A percentile compares a stretch with the other conserved stretches of the same genome.
These are phyloP conservation scores for Ustulina deusta DNA, from an alignment of 2,329 filamentous ascomycete species.

Conservation along the genomic window DNA sequence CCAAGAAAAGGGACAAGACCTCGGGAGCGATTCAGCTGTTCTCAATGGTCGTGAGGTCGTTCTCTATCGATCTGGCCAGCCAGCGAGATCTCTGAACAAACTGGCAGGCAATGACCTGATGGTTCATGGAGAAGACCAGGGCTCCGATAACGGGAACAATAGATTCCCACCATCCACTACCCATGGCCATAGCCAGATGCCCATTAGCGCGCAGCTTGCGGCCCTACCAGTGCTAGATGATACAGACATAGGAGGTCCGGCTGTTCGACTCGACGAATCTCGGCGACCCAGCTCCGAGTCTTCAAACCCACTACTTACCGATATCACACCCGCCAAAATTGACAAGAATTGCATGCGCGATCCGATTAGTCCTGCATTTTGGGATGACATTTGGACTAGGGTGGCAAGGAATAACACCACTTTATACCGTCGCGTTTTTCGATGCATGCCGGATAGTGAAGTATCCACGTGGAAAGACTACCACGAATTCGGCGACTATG, in stretches of 20 bases:
- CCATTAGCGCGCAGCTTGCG: constrained; percentile 76
- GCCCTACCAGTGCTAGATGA: constrained; percentile 78
- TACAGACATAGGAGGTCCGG: constrained; percentile 83
- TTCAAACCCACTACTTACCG: constrained; percentile 69
- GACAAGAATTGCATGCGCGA: constrained; percentile 95
- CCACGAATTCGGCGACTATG: constrained; percentile 83
- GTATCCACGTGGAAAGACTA: constrained; percentile 95
- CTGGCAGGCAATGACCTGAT: constrained; percentile 19
- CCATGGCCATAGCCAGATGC: constrained; percentile 74
- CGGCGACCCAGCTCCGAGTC: constrained; percentile 60
- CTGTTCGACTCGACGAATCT: constrained; percentile 66
- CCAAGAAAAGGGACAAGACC: constrained; percentile 68
- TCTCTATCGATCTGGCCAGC: constrained; percentile 56
- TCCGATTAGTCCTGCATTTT: constrained; percentile 84
- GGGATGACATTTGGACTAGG: constrained; percentile 87
- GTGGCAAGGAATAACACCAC: constrained; percentile 96
- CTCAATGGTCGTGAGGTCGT: constrained; percentile 78
- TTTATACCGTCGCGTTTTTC: constrained; percentile 91
- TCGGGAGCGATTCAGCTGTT: constrained; percentile 78
- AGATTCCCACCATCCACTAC: constrained; percentile 70
- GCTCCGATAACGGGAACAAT: constrained; percentile 56
- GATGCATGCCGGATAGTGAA: constrained; percentile 96
- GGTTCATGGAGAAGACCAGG: constrained; percentile 51
- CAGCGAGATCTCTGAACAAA: constrained; percentile 22
- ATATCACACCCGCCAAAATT: constrained; percentile 79